Evolutionary conservation across 2,329 filamentous ascomycete species (phyloP).

Genomic region (Coleophoma crateriformis): DNA sequence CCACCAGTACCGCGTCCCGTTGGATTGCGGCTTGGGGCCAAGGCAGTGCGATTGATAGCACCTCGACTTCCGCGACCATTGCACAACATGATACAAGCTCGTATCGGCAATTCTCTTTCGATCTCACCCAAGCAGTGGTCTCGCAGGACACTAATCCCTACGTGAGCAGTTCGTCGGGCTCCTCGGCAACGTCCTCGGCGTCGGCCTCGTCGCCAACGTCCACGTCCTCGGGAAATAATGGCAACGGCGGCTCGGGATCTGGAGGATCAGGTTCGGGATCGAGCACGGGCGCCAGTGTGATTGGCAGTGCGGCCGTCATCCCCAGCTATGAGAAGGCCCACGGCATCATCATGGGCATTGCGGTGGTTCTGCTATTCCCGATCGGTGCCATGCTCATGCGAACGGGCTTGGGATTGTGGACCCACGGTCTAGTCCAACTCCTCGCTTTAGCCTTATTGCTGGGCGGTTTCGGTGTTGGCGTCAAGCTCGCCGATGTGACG

Average conservation of each 20-base stretch:
- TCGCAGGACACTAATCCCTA: slow-evolving; percentile 19
- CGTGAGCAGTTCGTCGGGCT: slow-evolving; percentile 1
- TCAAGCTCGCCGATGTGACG: slow-evolving; percentile 37
- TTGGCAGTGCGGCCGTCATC: background rate
- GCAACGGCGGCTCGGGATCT: background rate
- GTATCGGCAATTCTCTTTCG: slow-evolving; percentile 13
- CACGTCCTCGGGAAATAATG: background rate
- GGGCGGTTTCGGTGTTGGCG: slow-evolving; percentile 52
- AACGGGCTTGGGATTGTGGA: slow-evolving; percentile 39
- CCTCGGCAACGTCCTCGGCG: slow-evolving; percentile 3
- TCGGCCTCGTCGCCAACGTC: slow-evolving; percentile 1
- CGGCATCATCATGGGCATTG: slow-evolving; percentile 55
- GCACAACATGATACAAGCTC: slow-evolving; percentile 10
- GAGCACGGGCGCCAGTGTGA: background rate
- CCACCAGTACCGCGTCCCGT: slow-evolving; percentile 11
- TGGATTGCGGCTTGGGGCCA: slow-evolving; percentile 23
- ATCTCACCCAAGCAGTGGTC: slow-evolving; percentile 18
- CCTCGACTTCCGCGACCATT: slow-evolving; percentile 10
- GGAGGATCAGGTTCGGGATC: background rate
- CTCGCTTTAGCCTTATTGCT: slow-evolving; percentile 52
- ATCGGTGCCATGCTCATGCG: slow-evolving; percentile 57
- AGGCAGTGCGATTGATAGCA: slow-evolving; percentile 15
- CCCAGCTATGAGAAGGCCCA: slow-evolving; percentile 33
- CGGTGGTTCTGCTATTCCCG: slow-evolving; percentile 54
- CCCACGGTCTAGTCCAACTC: slow-evolving; percentile 53